A percentile compares a stretch with the other conserved stretches of the same genome.
phyloP scores from a whole-genome alignment of 768 basidiomycete genomes.

The Trametes coccinea region DNA sequence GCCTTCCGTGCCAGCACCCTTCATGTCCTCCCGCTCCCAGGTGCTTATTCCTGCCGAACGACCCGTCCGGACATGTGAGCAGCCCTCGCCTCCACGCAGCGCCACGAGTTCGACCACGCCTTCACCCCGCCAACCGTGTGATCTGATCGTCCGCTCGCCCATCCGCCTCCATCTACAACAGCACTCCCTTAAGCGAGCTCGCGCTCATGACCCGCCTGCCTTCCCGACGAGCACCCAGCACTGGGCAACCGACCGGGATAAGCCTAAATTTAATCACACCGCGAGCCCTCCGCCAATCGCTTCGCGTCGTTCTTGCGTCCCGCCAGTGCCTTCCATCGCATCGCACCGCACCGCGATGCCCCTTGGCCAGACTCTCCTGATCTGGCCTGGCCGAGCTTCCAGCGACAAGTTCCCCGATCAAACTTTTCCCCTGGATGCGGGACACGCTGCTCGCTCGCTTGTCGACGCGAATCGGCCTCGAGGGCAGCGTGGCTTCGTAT shows the following conservation, averaged over 20 bases:
- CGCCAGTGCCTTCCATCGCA: no score
- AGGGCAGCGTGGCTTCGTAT: no score
- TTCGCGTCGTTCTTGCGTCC: neutral
- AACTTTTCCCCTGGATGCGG: no score
- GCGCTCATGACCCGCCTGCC: neutral
- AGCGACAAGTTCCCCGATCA: no score
- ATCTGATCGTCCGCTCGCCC: slow-evolving; percentile 3
- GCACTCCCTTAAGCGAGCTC: no score
- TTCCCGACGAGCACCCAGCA: neutral
- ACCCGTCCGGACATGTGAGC: slow-evolving; percentile 2
- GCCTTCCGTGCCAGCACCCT: neutral
- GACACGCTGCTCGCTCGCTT: no score
- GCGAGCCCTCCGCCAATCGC: slow-evolving; percentile 7
- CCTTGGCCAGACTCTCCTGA: no score
- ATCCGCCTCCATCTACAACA: no score
- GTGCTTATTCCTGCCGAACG: neutral
- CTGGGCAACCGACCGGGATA: neutral
- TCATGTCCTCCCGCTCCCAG: neutral
- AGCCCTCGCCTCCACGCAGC: neutral
- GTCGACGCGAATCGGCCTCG: no score
- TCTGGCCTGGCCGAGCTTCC: no score
- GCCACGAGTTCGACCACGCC: neutral
- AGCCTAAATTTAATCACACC: slow-evolving; percentile 9
- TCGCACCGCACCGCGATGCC: no score
- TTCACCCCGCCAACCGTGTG: slow-evolving; percentile 2